Evolutionary conservation across 106 monocot species (phyloP).

Genomic region (Dendrobium officinale): DNA sequence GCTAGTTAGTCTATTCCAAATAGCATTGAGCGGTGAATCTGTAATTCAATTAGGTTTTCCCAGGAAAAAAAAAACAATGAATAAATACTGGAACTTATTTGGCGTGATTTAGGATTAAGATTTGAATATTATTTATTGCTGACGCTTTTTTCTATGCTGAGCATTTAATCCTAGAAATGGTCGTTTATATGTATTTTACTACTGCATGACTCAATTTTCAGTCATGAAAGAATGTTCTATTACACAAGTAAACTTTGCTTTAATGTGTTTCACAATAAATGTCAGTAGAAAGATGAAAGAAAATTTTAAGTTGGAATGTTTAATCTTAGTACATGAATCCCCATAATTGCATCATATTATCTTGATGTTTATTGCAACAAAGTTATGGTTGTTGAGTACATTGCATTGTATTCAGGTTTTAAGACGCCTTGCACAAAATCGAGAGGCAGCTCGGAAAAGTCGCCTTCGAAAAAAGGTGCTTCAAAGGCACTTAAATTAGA

Average conservation of each 20-base stretch:
- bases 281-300: neutral
- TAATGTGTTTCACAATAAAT: neutral
- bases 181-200: neutral
- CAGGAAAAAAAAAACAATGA: no score
- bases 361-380: neutral
- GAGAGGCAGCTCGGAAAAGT: conserved; percentile 93
- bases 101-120: no score
- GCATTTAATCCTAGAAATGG: no score
- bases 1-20: no score
- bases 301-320: neutral
- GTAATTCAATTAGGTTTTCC: no score
- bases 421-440: conserved; percentile 90
- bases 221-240: neutral
- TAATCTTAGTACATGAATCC: neutral
- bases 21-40: no score
- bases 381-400: neutral
- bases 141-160: no score
- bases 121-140: no score
- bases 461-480: conserved; percentile 79
- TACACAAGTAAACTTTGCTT: neutral
- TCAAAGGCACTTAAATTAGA: neutral
- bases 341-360: neutral
- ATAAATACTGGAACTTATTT: no score
- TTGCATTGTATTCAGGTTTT: conserved; percentile 33
- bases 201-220: neutral